These are phyloP conservation scores for Neurospora intermedia DNA, from an alignment of 495 filamentous ascomycete species.

Conservation along the genomic window DNA sequence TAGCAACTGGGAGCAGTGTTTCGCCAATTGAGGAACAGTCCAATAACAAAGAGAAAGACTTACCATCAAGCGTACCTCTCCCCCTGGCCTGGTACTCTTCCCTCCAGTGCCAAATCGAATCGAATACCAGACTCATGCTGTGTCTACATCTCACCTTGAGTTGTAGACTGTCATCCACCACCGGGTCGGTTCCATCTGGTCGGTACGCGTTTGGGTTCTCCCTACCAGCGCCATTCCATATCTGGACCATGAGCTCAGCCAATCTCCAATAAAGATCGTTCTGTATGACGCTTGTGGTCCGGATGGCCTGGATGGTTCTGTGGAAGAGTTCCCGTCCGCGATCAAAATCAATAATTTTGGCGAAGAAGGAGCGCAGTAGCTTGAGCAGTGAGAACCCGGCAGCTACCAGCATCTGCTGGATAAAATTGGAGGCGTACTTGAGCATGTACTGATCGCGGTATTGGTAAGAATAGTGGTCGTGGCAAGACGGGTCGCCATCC, in stretches of 20 bases:
- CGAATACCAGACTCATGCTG: conserved; percentile 88
- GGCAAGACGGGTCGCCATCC: conserved; percentile 30
- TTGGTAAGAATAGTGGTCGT: conserved; percentile 17
- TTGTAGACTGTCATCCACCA: conserved; percentile 63
- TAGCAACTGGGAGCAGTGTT: conserved; percentile 19
- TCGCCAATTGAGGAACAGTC: neutral
- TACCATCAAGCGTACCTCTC: conserved; percentile 68
- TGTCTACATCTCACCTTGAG: conserved; percentile 81
- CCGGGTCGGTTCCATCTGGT: conserved; percentile 28
- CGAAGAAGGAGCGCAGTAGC: conserved; percentile 75
- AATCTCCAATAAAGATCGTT: conserved; percentile 82
- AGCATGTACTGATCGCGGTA: conserved; percentile 40
- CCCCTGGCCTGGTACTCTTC: conserved; percentile 75
- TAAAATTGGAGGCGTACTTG: conserved; percentile 69
- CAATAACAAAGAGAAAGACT: conserved; percentile 17
- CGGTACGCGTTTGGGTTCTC: conserved; percentile 31
- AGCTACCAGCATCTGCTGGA: conserved; percentile 87
- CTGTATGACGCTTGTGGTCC: conserved; percentile 63
- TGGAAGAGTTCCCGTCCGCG: conserved; percentile 68
- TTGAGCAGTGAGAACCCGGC: conserved; percentile 78
- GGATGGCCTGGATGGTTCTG: conserved; percentile 63
- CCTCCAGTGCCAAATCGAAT: conserved; percentile 89
- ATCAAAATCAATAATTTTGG: conserved; percentile 58
- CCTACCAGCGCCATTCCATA: conserved; percentile 70
- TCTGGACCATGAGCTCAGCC: conserved; percentile 81